phyloP scores from a whole-genome alignment of 768 basidiomycete genomes.

The Auriscalpium microsporum region DNA sequence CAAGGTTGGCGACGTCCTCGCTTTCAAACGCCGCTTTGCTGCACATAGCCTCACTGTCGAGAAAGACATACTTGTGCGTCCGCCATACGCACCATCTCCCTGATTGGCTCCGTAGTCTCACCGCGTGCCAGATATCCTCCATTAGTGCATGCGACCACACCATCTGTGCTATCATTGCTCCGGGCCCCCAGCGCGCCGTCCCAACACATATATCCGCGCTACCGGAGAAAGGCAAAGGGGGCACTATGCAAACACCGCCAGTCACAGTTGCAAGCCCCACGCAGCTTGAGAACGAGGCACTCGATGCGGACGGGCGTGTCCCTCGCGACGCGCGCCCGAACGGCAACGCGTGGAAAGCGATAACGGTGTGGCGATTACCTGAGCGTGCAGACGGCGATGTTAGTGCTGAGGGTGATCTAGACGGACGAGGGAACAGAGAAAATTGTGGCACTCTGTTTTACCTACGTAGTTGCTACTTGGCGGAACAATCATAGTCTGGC shows the following conservation, averaged over 20 bases:
- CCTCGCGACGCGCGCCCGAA: constrained; percentile 33
- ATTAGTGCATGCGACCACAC: constrained; percentile 21
- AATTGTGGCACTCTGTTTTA: neutral
- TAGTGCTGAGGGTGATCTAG: neutral
- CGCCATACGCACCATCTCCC: neutral
- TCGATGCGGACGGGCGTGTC: constrained; percentile 45
- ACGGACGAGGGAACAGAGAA: neutral
- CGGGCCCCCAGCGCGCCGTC: constrained; percentile 28
- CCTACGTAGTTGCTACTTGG: neutral
- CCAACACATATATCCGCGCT: constrained; percentile 20
- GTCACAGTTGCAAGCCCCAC: constrained; percentile 35
- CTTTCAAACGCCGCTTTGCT: constrained; percentile 43
- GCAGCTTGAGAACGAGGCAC: constrained; percentile 42
- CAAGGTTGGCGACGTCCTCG: constrained; percentile 45
- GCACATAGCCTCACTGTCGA: constrained; percentile 33
- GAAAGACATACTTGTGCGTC: constrained; percentile 45
- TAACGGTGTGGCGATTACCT: constrained; percentile 48
- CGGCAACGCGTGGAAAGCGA: constrained; percentile 49
- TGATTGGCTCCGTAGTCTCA: constrained; percentile 32
- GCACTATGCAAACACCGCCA: constrained; percentile 13
- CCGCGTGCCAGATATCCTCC: constrained; percentile 33
- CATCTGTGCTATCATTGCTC: constrained; percentile 34
- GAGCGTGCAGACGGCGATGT: constrained; percentile 20
- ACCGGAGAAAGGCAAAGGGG: constrained; percentile 4
- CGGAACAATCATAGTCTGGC: no score